Evolutionary conservation across 495 filamentous ascomycete genomes (phyloP).

Genomic region (Penicillium herquei): DNA sequence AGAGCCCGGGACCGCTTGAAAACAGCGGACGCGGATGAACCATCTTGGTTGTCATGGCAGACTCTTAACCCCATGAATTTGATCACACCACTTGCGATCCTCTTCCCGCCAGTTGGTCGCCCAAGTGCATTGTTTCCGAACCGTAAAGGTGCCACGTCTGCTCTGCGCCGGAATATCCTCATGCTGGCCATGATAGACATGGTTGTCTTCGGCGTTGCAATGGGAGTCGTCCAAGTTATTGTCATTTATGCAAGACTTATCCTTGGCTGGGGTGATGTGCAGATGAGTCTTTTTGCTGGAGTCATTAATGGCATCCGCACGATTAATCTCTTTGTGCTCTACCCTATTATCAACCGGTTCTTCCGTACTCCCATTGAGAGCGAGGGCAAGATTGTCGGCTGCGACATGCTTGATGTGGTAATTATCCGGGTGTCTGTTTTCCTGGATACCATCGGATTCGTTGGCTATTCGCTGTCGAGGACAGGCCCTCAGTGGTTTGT

Average conservation of each 20-base stretch:
- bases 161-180: conserved; percentile 74
- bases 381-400: conserved; percentile 60
- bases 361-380: conserved; percentile 53
- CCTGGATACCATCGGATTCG: conserved; percentile 73
- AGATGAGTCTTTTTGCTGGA: conserved; percentile 75
- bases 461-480: conserved; percentile 66
- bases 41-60: conserved; percentile 17
- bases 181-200: conserved; percentile 77
- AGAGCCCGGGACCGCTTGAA: conserved; percentile 58
- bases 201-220: conserved; percentile 72
- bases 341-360: conserved; percentile 69
- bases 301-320: conserved; percentile 74
- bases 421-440: conserved; percentile 74
- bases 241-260: conserved; percentile 75
- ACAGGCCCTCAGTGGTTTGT: conserved; percentile 56
- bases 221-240: conserved; percentile 75
- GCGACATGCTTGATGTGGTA: conserved; percentile 71
- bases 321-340: conserved; percentile 65
- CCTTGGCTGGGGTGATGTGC: conserved; percentile 78
- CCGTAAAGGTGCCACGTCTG: conserved; percentile 56
- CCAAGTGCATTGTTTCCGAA: conserved; percentile 59
- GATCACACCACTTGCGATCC: conserved; percentile 71
- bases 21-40: conserved; percentile 8
- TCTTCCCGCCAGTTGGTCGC: conserved; percentile 68
- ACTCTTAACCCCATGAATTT: conserved; percentile 55